Percentiles rank a stretch among this genome's conserved stretches.
These are phyloP conservation scores for Xenoacremonium recifei DNA, from an alignment of 2,329 filamentous ascomycete genomes.

Conservation along the genomic window DNA sequence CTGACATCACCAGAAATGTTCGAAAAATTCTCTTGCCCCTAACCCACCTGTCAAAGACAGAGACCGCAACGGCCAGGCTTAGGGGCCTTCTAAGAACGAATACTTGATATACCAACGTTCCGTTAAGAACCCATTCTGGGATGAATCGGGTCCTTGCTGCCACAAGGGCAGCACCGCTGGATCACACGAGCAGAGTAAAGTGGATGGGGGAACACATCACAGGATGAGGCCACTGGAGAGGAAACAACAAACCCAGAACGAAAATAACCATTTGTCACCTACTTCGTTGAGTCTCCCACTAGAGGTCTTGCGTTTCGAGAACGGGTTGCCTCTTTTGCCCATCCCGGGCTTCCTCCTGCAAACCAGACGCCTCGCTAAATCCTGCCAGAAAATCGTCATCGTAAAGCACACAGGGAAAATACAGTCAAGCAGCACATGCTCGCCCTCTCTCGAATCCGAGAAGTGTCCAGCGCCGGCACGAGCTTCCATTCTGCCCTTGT, in stretches of 20 bases:
- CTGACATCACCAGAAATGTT: no score
- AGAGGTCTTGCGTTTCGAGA: slow-evolving; percentile 3
- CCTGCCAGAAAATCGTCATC: slow-evolving; percentile 17
- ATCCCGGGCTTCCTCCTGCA: slow-evolving; percentile 21
- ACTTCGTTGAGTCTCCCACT: neutral
- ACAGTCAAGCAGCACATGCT: slow-evolving; percentile 7
- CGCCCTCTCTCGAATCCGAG: no score
- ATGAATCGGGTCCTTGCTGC: slow-evolving; percentile 68
- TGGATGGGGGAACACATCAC: slow-evolving; percentile 1
- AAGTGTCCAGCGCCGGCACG: neutral
- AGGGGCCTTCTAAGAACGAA: slow-evolving; percentile 40
- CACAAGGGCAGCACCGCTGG: slow-evolving; percentile 72
- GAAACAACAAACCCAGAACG: neutral
- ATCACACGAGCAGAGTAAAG: slow-evolving; percentile 30
- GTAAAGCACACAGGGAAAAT: slow-evolving; percentile 5
- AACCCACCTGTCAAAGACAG: slow-evolving; percentile 31
- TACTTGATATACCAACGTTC: slow-evolving; percentile 70
- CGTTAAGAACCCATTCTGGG: slow-evolving; percentile 74
- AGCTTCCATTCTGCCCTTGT: no score
- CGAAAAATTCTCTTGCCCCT: slow-evolving; percentile 42
- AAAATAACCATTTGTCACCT: neutral
- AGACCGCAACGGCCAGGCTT: slow-evolving; percentile 22
- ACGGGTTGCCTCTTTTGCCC: slow-evolving; percentile 8
- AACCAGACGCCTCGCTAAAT: slow-evolving; percentile 36
- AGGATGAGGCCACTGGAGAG: neutral